Evolutionary conservation across 2,329 filamentous ascomycete genomes (phyloP), one percentile per base, ranked within the genome.

Genomic region (Berkeleyomyces basicola): DNA sequence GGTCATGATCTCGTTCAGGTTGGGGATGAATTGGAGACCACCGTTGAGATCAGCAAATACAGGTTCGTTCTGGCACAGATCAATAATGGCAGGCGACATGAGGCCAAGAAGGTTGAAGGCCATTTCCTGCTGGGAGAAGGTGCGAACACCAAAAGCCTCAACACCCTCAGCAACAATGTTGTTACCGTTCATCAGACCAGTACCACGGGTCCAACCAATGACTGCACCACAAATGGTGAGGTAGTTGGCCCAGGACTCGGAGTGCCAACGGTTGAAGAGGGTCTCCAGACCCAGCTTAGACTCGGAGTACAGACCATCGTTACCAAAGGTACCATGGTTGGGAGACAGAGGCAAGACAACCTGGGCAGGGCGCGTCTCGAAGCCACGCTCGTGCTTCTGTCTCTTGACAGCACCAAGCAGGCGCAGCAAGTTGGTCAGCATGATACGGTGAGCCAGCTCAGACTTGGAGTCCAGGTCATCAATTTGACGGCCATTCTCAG

Each of bases 101-200:
- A 99, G 82, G 68, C 93, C 92, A 53, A 99, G 83, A 67, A 99
- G 76, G 76, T 99, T 99, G 81, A 99, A 99, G 14, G 93, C 93
- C 93, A 99, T 99, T 75, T 99, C 93, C 73, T 96, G 90, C 76
- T 97, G 93, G 7, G 92, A 97, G 80, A 99, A 99, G 3, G 93
- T 99, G 69, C 93, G 90, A 36, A 97, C 93, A 70, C 93, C 93
- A 68, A 95, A 93, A 69, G 88, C 89, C 78, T 99, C 93, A 63
- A 99, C 90, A 65, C 92, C 93, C 73, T 97, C 92, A 43, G 93
- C 93, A 67, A 97, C 91, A 69, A 97, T 85, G 74, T 99, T 97
- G 80, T 97, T 97, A 70, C 88, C 91, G 68, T 87, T 88, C 92
- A 99, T 99, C 69, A 99, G 84, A 72, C 93, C 93, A 66, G 93